phyloP scores from a whole-genome alignment of 2,329 filamentous ascomycete species.

The Arachnomyces sp. region DNA sequence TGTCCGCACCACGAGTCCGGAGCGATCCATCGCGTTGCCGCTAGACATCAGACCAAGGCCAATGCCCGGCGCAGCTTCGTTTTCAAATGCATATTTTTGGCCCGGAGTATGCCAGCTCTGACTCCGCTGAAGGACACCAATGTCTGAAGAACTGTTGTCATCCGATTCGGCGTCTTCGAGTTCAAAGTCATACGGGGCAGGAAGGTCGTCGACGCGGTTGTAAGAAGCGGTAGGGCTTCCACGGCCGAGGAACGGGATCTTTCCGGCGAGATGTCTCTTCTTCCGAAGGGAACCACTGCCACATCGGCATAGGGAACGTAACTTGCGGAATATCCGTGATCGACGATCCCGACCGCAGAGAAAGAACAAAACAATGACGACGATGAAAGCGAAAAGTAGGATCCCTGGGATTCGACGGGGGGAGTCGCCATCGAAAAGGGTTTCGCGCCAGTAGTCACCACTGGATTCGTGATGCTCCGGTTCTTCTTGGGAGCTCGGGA shows the following conservation, averaged over 20 bases:
- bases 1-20: conserved; percentile 69
- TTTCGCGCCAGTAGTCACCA: conserved; percentile 52
- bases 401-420: conserved; percentile 65
- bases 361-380: conserved; percentile 62
- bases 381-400: conserved; percentile 66
- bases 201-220: conserved; percentile 33
- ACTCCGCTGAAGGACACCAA: conserved; percentile 19
- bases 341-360: conserved; percentile 74
- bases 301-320: conserved; percentile 23
- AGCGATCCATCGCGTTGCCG: conserved; percentile 49
- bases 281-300: conserved; percentile 40
- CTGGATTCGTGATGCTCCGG: conserved; percentile 23
- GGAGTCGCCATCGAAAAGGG: conserved; percentile 58
- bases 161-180: too few relatives aligned
- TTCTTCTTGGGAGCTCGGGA: conserved; percentile 19
- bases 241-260: conserved; percentile 22
- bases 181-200: conserved; percentile 41
- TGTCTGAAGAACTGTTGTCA: conserved; percentile 31
- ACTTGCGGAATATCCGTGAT: conserved; percentile 50
- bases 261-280: conserved; percentile 27
- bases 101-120: conserved; percentile 11
- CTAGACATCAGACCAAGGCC: conserved; percentile 21
- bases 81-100: conserved; percentile 26
- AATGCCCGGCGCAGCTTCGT: conserved; percentile 20
- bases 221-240: conserved; percentile 24